phyloP scores from a whole-genome alignment of 2,329 filamentous ascomycete species.

The Geoglossum cookeanum region DNA sequence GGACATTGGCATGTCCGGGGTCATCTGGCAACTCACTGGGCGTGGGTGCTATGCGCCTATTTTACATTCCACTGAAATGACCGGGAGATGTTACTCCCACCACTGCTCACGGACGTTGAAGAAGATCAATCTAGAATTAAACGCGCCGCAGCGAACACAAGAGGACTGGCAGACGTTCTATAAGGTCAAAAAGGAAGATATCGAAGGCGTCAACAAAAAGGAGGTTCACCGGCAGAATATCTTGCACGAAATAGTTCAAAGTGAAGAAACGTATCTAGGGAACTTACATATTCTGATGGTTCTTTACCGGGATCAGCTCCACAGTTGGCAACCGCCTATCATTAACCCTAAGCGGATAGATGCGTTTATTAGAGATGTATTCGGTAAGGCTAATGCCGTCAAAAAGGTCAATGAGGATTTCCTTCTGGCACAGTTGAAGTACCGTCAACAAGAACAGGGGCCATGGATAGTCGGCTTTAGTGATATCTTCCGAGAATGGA shows the following conservation, averaged over 20 bases:
- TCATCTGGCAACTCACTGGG: slow-evolving; percentile 83
- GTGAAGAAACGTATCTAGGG: slow-evolving; percentile 79
- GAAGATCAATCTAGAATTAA: slow-evolving; percentile 72
- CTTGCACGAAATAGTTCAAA: slow-evolving; percentile 84
- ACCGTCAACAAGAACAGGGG: slow-evolving; percentile 88
- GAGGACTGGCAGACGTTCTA: slow-evolving; percentile 87
- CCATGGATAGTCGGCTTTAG: slow-evolving; percentile 90
- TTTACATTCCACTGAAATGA: slow-evolving; percentile 48
- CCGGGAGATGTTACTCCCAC: slow-evolving; percentile 75
- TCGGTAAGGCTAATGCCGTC: slow-evolving; percentile 77
- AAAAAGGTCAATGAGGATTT: slow-evolving; percentile 86
- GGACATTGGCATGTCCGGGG: slow-evolving; percentile 60
- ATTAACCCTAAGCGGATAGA: slow-evolving; percentile 60
- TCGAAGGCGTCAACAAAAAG: slow-evolving; percentile 56
- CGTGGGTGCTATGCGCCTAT: slow-evolving; percentile 78
- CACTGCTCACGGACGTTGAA: slow-evolving; percentile 88
- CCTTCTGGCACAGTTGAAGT: slow-evolving; percentile 82
- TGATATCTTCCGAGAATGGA: slow-evolving; percentile 96
- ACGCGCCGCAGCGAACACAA: slow-evolving; percentile 48
- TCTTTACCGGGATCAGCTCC: slow-evolving; percentile 69
- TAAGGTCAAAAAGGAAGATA: slow-evolving; percentile 56
- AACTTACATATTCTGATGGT: slow-evolving; percentile 70
- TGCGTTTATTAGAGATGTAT: slow-evolving; percentile 68
- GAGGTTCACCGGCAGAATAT: slow-evolving; percentile 88
- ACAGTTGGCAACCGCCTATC: slow-evolving; percentile 54